Percentiles rank a stretch among this genome's conserved stretches.
Conservation (phyloP, 805 yeast genomes). For the Candida arabinofermentans region DNA sequence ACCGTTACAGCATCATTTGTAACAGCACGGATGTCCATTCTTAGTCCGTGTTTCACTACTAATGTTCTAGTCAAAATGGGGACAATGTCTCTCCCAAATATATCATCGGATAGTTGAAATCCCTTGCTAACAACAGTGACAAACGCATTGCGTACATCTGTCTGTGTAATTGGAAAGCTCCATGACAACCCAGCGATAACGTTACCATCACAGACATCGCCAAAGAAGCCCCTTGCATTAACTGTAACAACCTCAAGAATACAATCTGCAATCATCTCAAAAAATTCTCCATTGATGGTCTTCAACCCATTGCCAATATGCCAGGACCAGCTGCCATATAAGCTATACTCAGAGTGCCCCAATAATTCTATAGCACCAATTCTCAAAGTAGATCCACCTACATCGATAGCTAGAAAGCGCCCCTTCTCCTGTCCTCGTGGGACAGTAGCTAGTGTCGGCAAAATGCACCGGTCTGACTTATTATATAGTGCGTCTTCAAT, state of each 20-base stretch:
- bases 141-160: slow-evolving; percentile 38
- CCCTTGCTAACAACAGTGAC: slow-evolving; percentile 62
- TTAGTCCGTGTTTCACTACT: slow-evolving; percentile 26
- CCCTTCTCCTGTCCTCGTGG: slow-evolving; percentile 19
- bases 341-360: slow-evolving; percentile 5
- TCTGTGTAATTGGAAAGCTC: slow-evolving; percentile 51
- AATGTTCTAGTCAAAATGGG: slow-evolving; percentile 34
- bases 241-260: slow-evolving; percentile 27
- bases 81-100: slow-evolving; percentile 39
- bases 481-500: background rate
- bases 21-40: slow-evolving; percentile 39
- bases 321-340: slow-evolving; percentile 32
- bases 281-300: slow-evolving; percentile 38
- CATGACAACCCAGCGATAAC: slow-evolving; percentile 48
- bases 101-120: slow-evolving; percentile 41
- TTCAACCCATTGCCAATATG: slow-evolving; percentile 36
- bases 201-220: slow-evolving; percentile 3
- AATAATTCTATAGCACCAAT: slow-evolving; percentile 25
- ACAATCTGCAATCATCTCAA: slow-evolving; percentile 37
- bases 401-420: slow-evolving; percentile 42
- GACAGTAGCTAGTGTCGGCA: slow-evolving; percentile 3
- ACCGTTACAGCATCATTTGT: slow-evolving; percentile 66
- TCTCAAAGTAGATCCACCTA: slow-evolving; percentile 55
- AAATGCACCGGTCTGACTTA: slow-evolving; percentile 1
- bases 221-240: slow-evolving; percentile 6